Evolutionary conservation across 768 basidiomycete species (phyloP).

Genomic region (Antrodiella citrinella): DNA sequence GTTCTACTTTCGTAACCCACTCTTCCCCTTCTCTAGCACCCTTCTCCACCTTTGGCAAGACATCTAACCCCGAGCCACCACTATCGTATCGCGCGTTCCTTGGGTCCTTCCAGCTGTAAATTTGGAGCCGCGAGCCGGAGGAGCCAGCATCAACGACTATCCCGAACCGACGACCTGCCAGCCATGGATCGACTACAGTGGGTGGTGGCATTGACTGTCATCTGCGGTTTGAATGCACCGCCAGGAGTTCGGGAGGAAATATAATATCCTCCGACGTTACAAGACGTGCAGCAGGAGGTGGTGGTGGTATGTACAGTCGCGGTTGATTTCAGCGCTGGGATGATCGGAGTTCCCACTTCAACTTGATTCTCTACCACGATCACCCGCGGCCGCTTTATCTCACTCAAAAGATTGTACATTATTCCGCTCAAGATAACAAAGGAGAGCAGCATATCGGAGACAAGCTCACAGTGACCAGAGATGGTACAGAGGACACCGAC

Average conservation of each 20-base stretch:
- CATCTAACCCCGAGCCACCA: slow-evolving; percentile 38
- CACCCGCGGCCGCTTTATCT: neutral
- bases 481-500: slow-evolving; percentile 37
- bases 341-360: neutral
- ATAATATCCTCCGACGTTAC: no score
- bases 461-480: no score
- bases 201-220: slow-evolving; percentile 64
- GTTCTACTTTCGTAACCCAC: slow-evolving; percentile 91
- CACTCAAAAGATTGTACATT: no score
- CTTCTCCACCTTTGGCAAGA: slow-evolving; percentile 84
- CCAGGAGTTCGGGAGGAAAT: neutral
- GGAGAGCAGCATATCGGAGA: no score
- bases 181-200: slow-evolving; percentile 64
- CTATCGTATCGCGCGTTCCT: slow-evolving; percentile 46
- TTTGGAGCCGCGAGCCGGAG: slow-evolving; percentile 91
- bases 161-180: slow-evolving; percentile 75
- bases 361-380: neutral
- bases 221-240: slow-evolving; percentile 9
- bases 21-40: slow-evolving; percentile 73
- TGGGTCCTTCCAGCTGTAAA: slow-evolving; percentile 95
- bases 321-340: neutral
- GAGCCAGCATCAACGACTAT: slow-evolving; percentile 98
- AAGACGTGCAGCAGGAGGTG: slow-evolving; percentile 1
- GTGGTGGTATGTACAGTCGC: neutral
- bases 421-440: no score